Conservation (phyloP, 805 yeast genomes). For the Saccharomycopsis babjevae region DNA sequence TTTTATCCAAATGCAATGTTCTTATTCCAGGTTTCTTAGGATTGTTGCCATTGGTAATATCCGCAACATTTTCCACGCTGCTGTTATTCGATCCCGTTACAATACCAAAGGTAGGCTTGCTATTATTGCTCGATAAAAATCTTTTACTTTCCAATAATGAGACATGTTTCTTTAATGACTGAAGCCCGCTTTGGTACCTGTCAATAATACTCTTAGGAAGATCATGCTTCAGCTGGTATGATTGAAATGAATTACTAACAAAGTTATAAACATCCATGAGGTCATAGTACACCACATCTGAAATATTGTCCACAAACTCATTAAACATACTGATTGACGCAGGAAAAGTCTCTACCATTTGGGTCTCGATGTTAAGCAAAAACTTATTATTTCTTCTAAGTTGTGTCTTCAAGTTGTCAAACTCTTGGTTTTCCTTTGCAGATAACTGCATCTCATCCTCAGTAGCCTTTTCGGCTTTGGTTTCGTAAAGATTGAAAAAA, state of each 20-base stretch:
- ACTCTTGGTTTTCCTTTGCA: conserved; percentile 25
- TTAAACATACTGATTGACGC: conserved; percentile 28
- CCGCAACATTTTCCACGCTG: background rate
- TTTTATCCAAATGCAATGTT: conserved; percentile 11
- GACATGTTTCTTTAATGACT: background rate
- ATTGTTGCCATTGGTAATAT: background rate
- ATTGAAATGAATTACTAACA: background rate
- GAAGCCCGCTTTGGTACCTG: background rate
- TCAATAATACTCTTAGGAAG: background rate
- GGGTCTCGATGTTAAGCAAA: conserved; percentile 23
- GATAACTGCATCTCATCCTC: conserved; percentile 22
- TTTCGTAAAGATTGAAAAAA: conserved; percentile 17
- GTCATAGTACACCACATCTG: conserved; percentile 27
- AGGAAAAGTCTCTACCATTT: conserved; percentile 27
- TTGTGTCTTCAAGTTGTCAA: conserved; percentile 23
- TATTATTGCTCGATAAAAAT: background rate
- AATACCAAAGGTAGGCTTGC: background rate
- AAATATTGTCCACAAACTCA: conserved; percentile 31
- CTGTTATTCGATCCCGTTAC: background rate
- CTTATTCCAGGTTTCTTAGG: conserved; percentile 10
- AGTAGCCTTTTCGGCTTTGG: conserved; percentile 26
- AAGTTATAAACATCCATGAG: conserved; percentile 20
- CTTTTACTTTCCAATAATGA: background rate
- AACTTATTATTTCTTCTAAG: conserved; percentile 18
- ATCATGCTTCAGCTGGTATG: background rate